phyloP scores from a whole-genome alignment of 2,329 filamentous ascomycete species.

The Clarireedia hainanense region DNA sequence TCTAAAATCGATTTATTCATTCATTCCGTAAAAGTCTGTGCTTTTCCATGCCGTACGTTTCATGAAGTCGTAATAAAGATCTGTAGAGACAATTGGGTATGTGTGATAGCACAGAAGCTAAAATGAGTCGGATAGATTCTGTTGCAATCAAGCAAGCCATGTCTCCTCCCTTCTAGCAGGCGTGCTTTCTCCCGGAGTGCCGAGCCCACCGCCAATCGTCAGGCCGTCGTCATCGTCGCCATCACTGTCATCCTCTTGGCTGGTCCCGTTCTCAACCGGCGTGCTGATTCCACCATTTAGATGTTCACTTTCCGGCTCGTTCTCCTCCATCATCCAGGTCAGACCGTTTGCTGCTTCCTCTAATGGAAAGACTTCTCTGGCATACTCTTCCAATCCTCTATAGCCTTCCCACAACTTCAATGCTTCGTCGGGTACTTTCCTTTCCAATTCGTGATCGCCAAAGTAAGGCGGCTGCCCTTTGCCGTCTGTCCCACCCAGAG shows the following conservation, averaged over 20 bases:
- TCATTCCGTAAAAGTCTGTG: not conserved
- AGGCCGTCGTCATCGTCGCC: conserved; percentile 42
- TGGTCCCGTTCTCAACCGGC: conserved; percentile 21
- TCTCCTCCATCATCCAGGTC: conserved; percentile 75
- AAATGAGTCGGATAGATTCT: not conserved
- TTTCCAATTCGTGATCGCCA: conserved; percentile 48
- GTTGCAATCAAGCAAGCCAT: conserved; percentile 24
- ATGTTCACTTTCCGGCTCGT: conserved; percentile 23
- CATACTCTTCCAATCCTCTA: conserved; percentile 87
- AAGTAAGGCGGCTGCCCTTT: conserved; percentile 53
- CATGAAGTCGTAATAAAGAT: not conserved
- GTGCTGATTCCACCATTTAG: conserved; percentile 28
- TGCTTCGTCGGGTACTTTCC: conserved; percentile 64
- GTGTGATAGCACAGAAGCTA: no score
- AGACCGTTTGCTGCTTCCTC: conserved; percentile 92
- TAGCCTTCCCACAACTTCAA: conserved; percentile 86
- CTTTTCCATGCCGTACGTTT: not conserved
- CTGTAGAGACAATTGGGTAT: not conserved
- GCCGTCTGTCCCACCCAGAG: conserved; percentile 38
- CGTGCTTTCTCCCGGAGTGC: conserved; percentile 18
- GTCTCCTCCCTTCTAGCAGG: conserved; percentile 27
- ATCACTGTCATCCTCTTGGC: conserved; percentile 26
- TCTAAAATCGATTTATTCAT: not conserved
- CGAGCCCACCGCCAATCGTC: conserved; percentile 21
- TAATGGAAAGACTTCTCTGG: conserved; percentile 83